phyloP scores from a whole-genome alignment of 208 protist genomes.

The Leptomonas seymouri region DNA sequence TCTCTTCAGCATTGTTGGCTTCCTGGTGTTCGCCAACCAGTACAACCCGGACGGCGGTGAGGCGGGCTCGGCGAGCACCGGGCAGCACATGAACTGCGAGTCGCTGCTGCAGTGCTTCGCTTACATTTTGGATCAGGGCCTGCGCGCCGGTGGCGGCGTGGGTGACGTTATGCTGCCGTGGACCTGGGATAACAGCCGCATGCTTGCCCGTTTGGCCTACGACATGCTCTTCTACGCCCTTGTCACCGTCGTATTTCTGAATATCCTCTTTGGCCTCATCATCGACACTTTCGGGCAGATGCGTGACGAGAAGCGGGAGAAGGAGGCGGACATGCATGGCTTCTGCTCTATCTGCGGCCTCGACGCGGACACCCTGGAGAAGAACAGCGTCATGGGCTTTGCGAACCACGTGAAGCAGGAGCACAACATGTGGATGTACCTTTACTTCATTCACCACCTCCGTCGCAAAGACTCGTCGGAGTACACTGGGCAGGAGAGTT shows the following conservation, averaged over 20 bases:
- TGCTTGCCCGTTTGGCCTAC: slow-evolving; percentile 68
- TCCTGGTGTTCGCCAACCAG: slow-evolving; percentile 54
- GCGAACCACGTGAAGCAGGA: slow-evolving; percentile 83
- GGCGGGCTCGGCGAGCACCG: background rate
- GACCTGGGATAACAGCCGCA: slow-evolving; percentile 50
- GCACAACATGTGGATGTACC: slow-evolving; percentile 97
- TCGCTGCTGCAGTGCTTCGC: slow-evolving; percentile 75
- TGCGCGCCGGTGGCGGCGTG: slow-evolving; percentile 80
- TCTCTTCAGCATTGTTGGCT: slow-evolving; percentile 84
- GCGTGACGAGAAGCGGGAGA: slow-evolving; percentile 83
- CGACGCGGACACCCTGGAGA: slow-evolving; percentile 82
- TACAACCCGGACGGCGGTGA: slow-evolving; percentile 51
- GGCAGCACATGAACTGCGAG: slow-evolving; percentile 51
- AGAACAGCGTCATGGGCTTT: slow-evolving; percentile 68
- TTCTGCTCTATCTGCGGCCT: slow-evolving; percentile 95
- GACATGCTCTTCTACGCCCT: slow-evolving; percentile 94
- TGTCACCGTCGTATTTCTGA: slow-evolving; percentile 93
- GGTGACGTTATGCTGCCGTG: slow-evolving; percentile 78
- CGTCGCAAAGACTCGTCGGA: slow-evolving; percentile 74
- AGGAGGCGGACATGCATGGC: slow-evolving; percentile 80
- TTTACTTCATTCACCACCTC: slow-evolving; percentile 93
- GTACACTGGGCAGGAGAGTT: slow-evolving; percentile 87
- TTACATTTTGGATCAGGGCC: slow-evolving; percentile 76
- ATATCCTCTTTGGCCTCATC: slow-evolving; percentile 96
- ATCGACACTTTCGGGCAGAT: slow-evolving; percentile 94